Evolutionary conservation across 2,329 filamentous ascomycete genomes (phyloP), one percentile per base, ranked within the genome.

Genomic region (Penicillium italicum): DNA sequence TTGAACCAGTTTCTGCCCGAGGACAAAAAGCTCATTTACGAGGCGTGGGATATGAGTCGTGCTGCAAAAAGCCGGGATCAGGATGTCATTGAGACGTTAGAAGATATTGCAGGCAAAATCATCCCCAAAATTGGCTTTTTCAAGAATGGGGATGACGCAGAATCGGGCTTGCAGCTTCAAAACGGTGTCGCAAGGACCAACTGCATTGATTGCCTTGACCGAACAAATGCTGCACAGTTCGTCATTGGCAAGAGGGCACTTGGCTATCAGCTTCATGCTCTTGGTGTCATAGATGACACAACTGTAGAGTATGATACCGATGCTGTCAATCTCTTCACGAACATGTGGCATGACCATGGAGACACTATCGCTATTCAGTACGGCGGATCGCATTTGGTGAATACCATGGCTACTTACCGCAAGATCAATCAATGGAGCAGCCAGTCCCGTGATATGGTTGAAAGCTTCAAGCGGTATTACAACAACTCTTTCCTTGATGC

Each of bases 341-440:
- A 96, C 67, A 97, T 99, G 93, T 96, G 92, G 76, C 92, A 97
- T 72, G 91, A 96, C 64, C 94, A 99, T 69, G 94, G 94, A 55
- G 94, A 99, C 72, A 97, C 92, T 4, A 97, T 99, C 67, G 94
- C 94, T 1, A 89, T 97, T 51, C 94, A 99, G 71, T 99, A 99
- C 66, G 94, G 94, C 54, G 94, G 94, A 10, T 97, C 92, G 2
- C 94, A 99, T 73, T 82, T 99, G 0, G 94, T 99, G 66, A 99
- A 99, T 71, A 99, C 94, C 0, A 97, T 99, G 92, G 92, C 96
- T 62, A 99, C 94, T 5, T 99, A 99, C 72, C 89, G 94, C 55
- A 97, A 97, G 75, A 96, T 97, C 72, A 97, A 97, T 64, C 93
- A 97, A 72, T 99, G 94, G 94, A 96, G 91, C 24, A 96, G 91